Evolutionary conservation across 805 yeast genomes (phyloP), one percentile per base, ranked within the genome.

Genomic region (Kuraishia hungarica): DNA sequence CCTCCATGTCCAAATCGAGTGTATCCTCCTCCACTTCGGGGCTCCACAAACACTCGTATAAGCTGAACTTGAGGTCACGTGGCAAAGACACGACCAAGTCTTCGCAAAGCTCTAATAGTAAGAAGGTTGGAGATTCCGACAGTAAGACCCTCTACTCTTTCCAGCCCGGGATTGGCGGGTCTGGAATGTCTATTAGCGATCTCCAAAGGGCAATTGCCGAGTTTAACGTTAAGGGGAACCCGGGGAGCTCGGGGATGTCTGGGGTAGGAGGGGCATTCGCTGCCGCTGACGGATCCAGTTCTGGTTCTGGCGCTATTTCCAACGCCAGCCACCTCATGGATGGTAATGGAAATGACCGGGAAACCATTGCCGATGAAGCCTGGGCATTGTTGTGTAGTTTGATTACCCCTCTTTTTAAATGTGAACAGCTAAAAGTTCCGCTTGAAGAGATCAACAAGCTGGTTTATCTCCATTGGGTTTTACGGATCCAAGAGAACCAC

Each of bases 361-460:
- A 72, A 26, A 67, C 66, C 8, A 64, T 72, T 39, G 75, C 80
- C 2, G 81, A 77, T 56, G 78, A 77, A 23, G 70, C 83, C 1
- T 82, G 84, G 83, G 62, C 73, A 1, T 64, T 78, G 7, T 65
- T 83, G 1, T 67, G 75, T 10, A 63, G 73, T 2, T 62, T 75
- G 5, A 69, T 78, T 0, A 62, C 72, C 23, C 79, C 84, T 1
- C 58, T 83, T 8, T 83, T 82, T 60, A 63, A 65, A 53, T 77
- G 80, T n/a, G 80, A 76, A 29, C 68, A 70, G 2, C 60, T 81
- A 46, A 70, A 77, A 20, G 75, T 77, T 0, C 83, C 86, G 0
- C 75, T 83, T 2, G 88, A 83, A 58, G 86, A 83, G 61, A 66
- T 79, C 22, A 82, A 81, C 60, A 75, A 73, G 50, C 66, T 81